phyloP scores from a whole-genome alignment of 306 rosid species.

The Vicia sativa region DNA sequence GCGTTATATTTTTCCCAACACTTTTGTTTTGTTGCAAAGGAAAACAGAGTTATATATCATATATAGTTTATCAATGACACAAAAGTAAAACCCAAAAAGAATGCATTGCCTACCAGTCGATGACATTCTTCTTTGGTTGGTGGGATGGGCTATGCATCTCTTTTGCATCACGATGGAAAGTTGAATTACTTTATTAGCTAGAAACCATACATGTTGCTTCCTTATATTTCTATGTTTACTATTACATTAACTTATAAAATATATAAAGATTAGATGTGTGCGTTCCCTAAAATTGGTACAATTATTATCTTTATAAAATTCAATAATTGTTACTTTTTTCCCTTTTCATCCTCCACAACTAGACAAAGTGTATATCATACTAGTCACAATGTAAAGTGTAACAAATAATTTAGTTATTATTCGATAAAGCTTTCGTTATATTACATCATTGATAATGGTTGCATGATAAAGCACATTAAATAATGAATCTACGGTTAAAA shows the following conservation, averaged over 20 bases:
- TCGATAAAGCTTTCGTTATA: slow-evolving; percentile 15
- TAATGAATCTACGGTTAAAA: neutral
- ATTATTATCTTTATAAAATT: slow-evolving; percentile 40
- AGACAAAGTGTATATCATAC: slow-evolving; percentile 25
- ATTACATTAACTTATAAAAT: neutral
- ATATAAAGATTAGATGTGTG: neutral
- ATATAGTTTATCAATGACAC: too few species aligned
- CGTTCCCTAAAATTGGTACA: slow-evolving; percentile 29
- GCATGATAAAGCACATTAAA: slow-evolving; percentile 10
- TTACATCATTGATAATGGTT: slow-evolving; percentile 27
- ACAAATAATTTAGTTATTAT: slow-evolving; percentile 14
- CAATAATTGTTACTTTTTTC: slow-evolving; percentile 30
- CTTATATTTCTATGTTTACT: slow-evolving; percentile 6
- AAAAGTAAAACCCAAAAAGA: slow-evolving; percentile 21
- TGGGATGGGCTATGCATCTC: slow-evolving; percentile 47
- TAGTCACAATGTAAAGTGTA: slow-evolving; percentile 11
- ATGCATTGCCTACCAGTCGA: slow-evolving; percentile 36
- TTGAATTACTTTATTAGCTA: slow-evolving; percentile 34
- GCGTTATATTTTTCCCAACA: slow-evolving; percentile 14
- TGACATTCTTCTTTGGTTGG: slow-evolving; percentile 39
- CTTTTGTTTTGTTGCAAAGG: slow-evolving; percentile 10
- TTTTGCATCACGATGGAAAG: slow-evolving; percentile 46
- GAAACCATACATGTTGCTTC: slow-evolving; percentile 31
- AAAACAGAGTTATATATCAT: slow-evolving; percentile 3
- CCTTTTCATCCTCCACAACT: slow-evolving; percentile 39